These are phyloP conservation scores for Letharia columbiana DNA, from an alignment of 495 filamentous ascomycete species.

Conservation along the genomic window DNA sequence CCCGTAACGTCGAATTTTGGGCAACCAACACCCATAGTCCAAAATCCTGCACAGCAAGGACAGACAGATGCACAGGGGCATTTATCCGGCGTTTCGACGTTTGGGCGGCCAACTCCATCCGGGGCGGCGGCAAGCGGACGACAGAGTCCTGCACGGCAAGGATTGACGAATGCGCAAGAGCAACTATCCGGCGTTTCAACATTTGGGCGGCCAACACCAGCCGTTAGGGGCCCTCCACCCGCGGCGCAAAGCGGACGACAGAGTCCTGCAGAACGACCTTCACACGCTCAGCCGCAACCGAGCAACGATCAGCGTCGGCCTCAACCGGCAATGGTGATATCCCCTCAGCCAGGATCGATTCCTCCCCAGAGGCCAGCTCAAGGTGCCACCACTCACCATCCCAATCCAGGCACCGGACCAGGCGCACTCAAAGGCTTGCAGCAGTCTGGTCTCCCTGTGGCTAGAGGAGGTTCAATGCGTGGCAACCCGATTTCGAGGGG, in stretches of 20 bases:
- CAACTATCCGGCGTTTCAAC: slow-evolving; percentile 18
- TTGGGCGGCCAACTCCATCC: slow-evolving; percentile 2
- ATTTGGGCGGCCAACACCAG: slow-evolving; percentile 22
- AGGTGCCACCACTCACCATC: slow-evolving; percentile 33
- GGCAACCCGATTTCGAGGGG: slow-evolving; percentile 33
- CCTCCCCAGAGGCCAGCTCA: slow-evolving; percentile 25
- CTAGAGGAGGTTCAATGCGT: slow-evolving; percentile 36
- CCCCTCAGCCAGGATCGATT: slow-evolving; percentile 9
- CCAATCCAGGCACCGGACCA: slow-evolving; percentile 31
- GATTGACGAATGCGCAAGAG: slow-evolving; percentile 20
- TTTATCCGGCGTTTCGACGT: neutral
- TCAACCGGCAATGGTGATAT: neutral
- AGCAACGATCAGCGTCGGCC: slow-evolving; percentile 9
- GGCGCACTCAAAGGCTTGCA: slow-evolving; percentile 37
- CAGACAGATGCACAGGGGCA: slow-evolving; percentile 10
- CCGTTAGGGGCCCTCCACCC: slow-evolving; percentile 17
- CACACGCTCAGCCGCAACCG: slow-evolving; percentile 12
- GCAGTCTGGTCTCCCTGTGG: slow-evolving; percentile 42
- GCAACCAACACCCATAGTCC: slow-evolving; percentile 22
- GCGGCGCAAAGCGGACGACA: slow-evolving; percentile 7
- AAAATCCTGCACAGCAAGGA: slow-evolving; percentile 15
- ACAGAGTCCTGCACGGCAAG: slow-evolving; percentile 18
- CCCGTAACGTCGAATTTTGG: slow-evolving; percentile 5
- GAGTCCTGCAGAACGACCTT: slow-evolving; percentile 17
- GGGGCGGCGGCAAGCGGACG: neutral